Evolutionary conservation across 2,329 filamentous ascomycete genomes (phyloP), one percentile per base, ranked within the genome.

Genomic region (Cordyceps javanica): DNA sequence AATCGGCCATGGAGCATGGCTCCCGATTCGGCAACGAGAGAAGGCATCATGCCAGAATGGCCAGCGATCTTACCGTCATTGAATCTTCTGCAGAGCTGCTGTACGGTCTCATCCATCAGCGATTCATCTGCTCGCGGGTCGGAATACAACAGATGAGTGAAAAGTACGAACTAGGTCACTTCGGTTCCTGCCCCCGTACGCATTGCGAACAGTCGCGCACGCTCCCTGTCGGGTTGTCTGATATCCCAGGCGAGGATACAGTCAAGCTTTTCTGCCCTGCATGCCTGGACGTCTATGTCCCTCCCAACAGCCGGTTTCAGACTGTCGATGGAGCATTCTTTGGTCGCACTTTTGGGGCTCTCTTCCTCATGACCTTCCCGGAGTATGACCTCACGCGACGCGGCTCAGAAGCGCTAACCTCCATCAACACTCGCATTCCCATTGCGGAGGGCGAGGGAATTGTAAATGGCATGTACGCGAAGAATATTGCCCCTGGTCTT

Each of bases 121-220:
- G 94, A 58, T 99, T 97, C 74, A 97, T 99, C 75, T 97, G 92
- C 68, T 97, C 92, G 25, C 84, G 94, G 59, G 91, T 90, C 2
- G 94, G 94, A 54, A 97, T 99, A 67, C 93, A 97, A 75, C 92
- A 97, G 72, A 99, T 99, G 94, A 91, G 92, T 62, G 94, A 99
- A 74, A 99, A 99, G 73, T 99, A 97, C 77, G 93, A 97, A 73
- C 82, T 96, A 50, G 89, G 92, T 61, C 93, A 99, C 76, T 99
- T 99, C 69, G 94, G 94, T 55, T 87, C 88, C 65, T 99, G 94
- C 72, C 94, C 94, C n/a, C 85, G 94, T 60, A 95, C 93, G 59
- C 86, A 93, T 74, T 99, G 94, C 80, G 89, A 91, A 66, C 88
- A 89, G 60, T 89, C 91, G 62, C 88, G 93, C 67, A 94, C 96